A percentile compares a stretch with the other conserved stretches of the same genome.
These are phyloP conservation scores for Globisporangium heterothallicum DNA, from an alignment of 352 stramenopile species.

Conservation along the genomic window DNA sequence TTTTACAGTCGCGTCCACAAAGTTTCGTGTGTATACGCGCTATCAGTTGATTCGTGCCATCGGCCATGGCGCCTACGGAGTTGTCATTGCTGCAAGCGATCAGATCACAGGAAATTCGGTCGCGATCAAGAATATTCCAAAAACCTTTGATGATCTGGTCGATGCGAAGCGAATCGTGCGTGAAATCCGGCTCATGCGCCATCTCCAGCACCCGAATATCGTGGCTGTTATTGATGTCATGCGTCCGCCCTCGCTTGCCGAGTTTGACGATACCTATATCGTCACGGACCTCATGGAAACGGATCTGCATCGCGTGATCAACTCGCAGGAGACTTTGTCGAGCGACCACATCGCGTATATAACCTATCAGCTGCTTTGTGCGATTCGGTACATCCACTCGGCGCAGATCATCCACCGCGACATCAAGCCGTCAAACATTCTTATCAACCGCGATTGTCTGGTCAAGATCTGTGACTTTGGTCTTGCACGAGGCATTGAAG, in stretches of 20 bases:
- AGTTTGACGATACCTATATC: constrained; percentile 85
- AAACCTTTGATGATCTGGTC: constrained; percentile 80
- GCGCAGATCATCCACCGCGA: constrained; percentile 87
- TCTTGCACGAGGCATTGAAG: constrained; percentile 70
- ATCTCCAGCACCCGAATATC: constrained; percentile 67
- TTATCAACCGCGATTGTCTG: constrained; percentile 91
- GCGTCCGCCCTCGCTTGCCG: constrained; percentile 55
- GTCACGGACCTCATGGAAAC: constrained; percentile 83
- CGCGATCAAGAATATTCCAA: constrained; percentile 83
- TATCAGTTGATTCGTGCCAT: constrained; percentile 82
- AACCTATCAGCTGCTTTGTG: constrained; percentile 79
- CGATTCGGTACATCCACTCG: constrained; percentile 81
- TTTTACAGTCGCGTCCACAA: constrained; percentile 78
- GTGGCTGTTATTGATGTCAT: constrained; percentile 73
- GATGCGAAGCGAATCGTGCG: constrained; percentile 83
- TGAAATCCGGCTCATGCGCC: constrained; percentile 80
- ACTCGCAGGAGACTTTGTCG: constrained; percentile 60
- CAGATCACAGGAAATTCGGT: constrained; percentile 78
- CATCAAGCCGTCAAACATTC: constrained; percentile 96
- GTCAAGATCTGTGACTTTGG: constrained; percentile 91
- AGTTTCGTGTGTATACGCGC: constrained; percentile 78
- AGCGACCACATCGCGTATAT: constrained; percentile 80
- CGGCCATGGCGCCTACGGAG: constrained; percentile 71
- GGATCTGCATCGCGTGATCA: constrained; percentile 77
- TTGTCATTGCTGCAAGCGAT: constrained; percentile 77